Evolutionary conservation across 1,139 yeast species (phyloP), one percentile per base, ranked within the genome.

Genomic region (Entelexis paramagnoliae): DNA sequence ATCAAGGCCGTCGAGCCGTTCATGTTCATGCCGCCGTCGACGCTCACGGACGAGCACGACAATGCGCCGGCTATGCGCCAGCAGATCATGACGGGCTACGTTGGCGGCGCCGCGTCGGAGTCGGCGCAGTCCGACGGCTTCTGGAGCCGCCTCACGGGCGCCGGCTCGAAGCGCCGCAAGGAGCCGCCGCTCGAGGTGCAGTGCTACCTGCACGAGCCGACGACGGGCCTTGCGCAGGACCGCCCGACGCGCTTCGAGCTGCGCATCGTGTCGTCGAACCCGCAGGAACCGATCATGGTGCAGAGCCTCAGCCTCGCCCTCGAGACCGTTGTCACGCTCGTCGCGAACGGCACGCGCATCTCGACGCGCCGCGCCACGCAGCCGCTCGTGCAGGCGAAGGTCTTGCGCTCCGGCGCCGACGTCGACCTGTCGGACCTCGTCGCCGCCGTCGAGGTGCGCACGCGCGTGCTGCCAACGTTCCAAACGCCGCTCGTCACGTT

Each of bases 1-100:
- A 38, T 44, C 40, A 51, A 48, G 41, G 46, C 45, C 7, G 34
- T 6, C 8, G 38, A 34, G 19, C 22, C 26, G 9, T 51, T 51
- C 30, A 44, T 48, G 49, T 51, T 44, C 40, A 44, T 51, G 46
- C 54, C 54, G 17, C n/a, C 38, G 16, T 42, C 42, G 10, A 10
- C 44, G n/a, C 43, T 38, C 13, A 29, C 38, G 24, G 47, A 34
- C 24, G 47, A 44, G 40, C 14, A 44, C 29, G 30, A 38, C 36
- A 39, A 39, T 38, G 43, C 44, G 19, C 35, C 40, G 19, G 41
- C 19, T 2, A 40, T 48, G 50, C 48, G 39, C 8, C 32, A 36
- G 29, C 24, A 28, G 19, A 41, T 36, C n/a, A 40, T 49, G 22
- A 14, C 39, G 6, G 40, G 40, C 26, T 44, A 36, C 26, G 24